Percentiles rank a stretch among this genome's conserved stretches.
phyloP scores from a whole-genome alignment of 2,329 filamentous ascomycete species.

The Coniella vitis region DNA sequence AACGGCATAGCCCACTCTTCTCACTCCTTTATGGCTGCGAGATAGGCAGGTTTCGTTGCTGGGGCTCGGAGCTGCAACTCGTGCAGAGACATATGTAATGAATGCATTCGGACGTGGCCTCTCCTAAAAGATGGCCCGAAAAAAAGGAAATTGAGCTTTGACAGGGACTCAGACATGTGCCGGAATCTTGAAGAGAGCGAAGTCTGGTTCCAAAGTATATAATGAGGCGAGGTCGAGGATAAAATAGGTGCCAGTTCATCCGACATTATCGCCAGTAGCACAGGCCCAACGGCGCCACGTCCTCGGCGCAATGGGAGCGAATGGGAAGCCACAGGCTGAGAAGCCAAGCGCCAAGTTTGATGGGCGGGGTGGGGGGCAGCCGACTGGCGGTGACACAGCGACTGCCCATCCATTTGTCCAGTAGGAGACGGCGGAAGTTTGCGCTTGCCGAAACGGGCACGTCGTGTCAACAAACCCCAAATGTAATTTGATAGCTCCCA shows the following conservation, averaged over 20 bases:
- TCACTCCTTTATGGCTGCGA: no score
- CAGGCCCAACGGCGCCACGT: not conserved
- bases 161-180: no score
- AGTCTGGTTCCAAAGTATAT: not conserved
- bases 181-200: no score
- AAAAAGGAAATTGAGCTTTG: not conserved
- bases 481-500: constrained; percentile 4
- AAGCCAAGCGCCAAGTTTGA: not conserved
- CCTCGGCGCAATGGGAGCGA: not conserved
- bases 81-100: no score
- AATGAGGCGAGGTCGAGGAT: not conserved
- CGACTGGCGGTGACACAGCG: not conserved
- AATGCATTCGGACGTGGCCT: no score
- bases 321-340: constrained; percentile 2
- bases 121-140: not conserved
- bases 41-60: no score
- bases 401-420: not conserved
- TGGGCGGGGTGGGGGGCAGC: constrained; percentile 5
- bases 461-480: constrained; percentile 14
- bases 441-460: constrained; percentile 13
- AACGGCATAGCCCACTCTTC: no score
- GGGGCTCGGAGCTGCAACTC: no score
- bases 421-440: not conserved
- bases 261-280: not conserved
- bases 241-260: not conserved